phyloP scores from a whole-genome alignment of 805 yeast genomes.

The Starmerella kuoi region DNA sequence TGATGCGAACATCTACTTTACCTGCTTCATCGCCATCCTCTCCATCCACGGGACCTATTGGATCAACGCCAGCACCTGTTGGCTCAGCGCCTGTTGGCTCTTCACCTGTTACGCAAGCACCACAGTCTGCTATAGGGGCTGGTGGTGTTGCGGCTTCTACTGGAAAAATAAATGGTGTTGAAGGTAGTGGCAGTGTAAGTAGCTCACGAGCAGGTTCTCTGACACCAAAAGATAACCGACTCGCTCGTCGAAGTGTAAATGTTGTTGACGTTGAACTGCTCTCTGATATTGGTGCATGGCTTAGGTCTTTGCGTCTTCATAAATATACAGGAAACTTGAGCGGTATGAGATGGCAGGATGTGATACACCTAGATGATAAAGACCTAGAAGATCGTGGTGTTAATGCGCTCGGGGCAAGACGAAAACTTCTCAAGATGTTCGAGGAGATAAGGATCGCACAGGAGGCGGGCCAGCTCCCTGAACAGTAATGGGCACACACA shows the following conservation, averaged over 20 bases:
- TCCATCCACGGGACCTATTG: neutral
- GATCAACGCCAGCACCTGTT: neutral
- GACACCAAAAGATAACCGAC: slow-evolving; percentile 3
- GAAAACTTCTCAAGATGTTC: slow-evolving; percentile 86
- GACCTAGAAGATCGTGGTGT: slow-evolving; percentile 72
- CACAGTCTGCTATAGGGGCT: no score
- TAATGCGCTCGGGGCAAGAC: slow-evolving; percentile 87
- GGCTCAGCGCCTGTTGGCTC: neutral
- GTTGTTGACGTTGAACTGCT: slow-evolving; percentile 32
- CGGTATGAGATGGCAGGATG: slow-evolving; percentile 63
- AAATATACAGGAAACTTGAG: slow-evolving; percentile 81
- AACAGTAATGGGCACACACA: slow-evolving; percentile 1
- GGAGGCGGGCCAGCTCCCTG: slow-evolving; percentile 27
- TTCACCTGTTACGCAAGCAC: no score
- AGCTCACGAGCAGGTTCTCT: neutral
- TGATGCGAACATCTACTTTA: no score
- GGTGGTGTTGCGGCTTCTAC: no score
- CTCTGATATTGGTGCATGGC: slow-evolving; percentile 78
- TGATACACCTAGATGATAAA: slow-evolving; percentile 58
- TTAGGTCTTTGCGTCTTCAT: slow-evolving; percentile 77
- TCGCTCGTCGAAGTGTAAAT: slow-evolving; percentile 13
- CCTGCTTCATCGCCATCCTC: neutral
- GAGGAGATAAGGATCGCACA: slow-evolving; percentile 57
- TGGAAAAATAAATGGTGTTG: no score
- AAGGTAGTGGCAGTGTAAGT: no score